These are phyloP conservation scores for Volvariella volvacea DNA, from an alignment of 1,284 basidiomycete species.

Conservation along the genomic window DNA sequence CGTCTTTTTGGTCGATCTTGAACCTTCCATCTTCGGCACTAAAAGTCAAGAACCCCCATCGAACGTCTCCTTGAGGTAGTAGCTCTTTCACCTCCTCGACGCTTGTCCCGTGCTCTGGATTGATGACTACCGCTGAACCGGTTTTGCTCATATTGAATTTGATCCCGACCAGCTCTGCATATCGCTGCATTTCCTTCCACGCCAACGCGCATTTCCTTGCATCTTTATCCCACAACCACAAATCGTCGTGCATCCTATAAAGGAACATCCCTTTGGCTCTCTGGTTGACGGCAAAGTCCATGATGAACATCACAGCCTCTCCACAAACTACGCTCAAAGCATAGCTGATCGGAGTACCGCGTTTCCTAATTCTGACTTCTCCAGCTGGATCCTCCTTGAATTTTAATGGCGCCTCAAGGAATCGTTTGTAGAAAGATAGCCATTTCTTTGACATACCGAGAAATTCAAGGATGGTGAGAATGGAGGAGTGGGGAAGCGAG, in stretches of 20 bases:
- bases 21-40: slow-evolving; percentile 2
- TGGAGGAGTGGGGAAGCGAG: slow-evolving; percentile 32
- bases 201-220: slow-evolving; percentile 22
- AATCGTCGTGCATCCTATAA: slow-evolving; percentile 33
- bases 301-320: slow-evolving; percentile 31
- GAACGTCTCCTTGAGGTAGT: slow-evolving; percentile 28
- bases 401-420: slow-evolving; percentile 27
- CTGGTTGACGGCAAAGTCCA: slow-evolving; percentile 39
- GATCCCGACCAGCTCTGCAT: slow-evolving; percentile 26
- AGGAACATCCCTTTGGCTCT: slow-evolving; percentile 28
- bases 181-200: slow-evolving; percentile 32
- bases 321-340: slow-evolving; percentile 20
- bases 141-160: slow-evolving; percentile 32
- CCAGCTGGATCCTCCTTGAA: slow-evolving; percentile 21
- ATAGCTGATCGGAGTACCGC: slow-evolving; percentile 12
- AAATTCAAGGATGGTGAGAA: slow-evolving; percentile 31
- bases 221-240: slow-evolving; percentile 32
- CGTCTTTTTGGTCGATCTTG: slow-evolving; percentile 7
- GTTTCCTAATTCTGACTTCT: slow-evolving; percentile 20
- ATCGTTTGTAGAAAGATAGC: slow-evolving; percentile 29
- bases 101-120: neutral
- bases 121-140: slow-evolving; percentile 25
- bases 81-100: neutral
- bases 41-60: slow-evolving; percentile 29
- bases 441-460: slow-evolving; percentile 30